Evolutionary conservation across 2,329 filamentous ascomycete species (phyloP).

Genomic region (Boeremia lycopersici): DNA sequence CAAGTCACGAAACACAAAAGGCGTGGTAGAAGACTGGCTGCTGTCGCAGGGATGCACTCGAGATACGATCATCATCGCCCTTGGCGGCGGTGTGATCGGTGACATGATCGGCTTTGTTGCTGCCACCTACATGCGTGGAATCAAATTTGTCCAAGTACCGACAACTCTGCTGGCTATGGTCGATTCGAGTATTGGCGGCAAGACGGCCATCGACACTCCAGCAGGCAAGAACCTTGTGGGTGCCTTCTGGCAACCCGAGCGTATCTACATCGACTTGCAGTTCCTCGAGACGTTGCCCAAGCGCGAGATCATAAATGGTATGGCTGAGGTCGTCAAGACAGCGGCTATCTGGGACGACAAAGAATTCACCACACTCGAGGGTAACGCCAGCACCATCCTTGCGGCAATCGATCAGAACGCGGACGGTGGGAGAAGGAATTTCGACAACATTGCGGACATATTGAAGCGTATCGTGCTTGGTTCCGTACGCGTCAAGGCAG

Average conservation of each 20-base stretch:
- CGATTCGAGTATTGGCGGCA: slow-evolving; percentile 96
- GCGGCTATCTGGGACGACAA: slow-evolving; percentile 92
- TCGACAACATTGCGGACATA: slow-evolving; percentile 68
- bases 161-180: slow-evolving; percentile 97
- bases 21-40: slow-evolving; percentile 97
- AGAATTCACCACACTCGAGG: slow-evolving; percentile 84
- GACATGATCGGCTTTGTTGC: slow-evolving; percentile 98
- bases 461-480: slow-evolving; percentile 74
- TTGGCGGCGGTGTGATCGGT: slow-evolving; percentile 95
- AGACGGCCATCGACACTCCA: slow-evolving; percentile 96
- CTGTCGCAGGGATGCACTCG: slow-evolving; percentile 88
- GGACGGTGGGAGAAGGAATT: slow-evolving; percentile 62
- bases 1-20: slow-evolving; percentile 92
- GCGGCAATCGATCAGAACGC: slow-evolving; percentile 69
- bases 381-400: slow-evolving; percentile 78
- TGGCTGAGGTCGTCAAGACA: slow-evolving; percentile 98
- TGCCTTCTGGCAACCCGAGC: slow-evolving; percentile 93
- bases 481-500: slow-evolving; percentile 90
- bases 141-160: slow-evolving; percentile 94
- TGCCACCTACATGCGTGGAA: slow-evolving; percentile 96
- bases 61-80: slow-evolving; percentile 91
- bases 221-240: slow-evolving; percentile 96
- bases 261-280: slow-evolving; percentile 91
- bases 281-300: slow-evolving; percentile 90
- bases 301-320: slow-evolving; percentile 95